These are phyloP conservation scores for Turnera subulata DNA, from an alignment of 345 rosid genomes.

Conservation along the genomic window DNA sequence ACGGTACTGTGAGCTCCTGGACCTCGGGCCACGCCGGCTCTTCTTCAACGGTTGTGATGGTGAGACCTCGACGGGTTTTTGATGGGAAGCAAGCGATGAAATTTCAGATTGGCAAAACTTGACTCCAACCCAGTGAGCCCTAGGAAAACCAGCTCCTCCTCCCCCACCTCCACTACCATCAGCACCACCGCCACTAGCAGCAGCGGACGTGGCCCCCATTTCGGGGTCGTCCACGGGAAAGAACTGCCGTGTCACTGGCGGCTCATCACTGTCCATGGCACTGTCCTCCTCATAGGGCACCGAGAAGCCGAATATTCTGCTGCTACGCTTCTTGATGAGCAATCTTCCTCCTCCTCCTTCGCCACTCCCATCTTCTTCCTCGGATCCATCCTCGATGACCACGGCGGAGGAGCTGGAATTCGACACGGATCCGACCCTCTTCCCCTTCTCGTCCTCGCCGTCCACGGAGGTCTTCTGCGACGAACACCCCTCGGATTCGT, in stretches of 20 bases:
- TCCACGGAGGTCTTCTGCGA: constrained; percentile 35
- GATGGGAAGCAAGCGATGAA: constrained; percentile 31
- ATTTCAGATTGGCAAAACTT: constrained; percentile 57
- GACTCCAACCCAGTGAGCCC: constrained; percentile 67
- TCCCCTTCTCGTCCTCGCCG: constrained; percentile 53
- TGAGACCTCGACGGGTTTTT: constrained; percentile 31
- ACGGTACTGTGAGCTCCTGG: constrained; percentile 93
- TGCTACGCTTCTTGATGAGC: constrained; percentile 39
- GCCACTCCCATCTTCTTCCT: constrained; percentile 43
- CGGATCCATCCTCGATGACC: constrained; percentile 74
- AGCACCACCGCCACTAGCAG: constrained; percentile 14
- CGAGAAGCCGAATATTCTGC: constrained; percentile 22
- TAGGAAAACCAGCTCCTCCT: constrained; percentile 40
- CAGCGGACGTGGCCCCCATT: constrained; percentile 32
- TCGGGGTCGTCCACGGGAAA: constrained; percentile 59
- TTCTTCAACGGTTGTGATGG: constrained; percentile 63
- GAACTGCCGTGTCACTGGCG: constrained; percentile 75
- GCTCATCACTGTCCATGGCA: constrained; percentile 27
- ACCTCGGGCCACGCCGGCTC: constrained; percentile 94
- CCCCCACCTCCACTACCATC: background rate
- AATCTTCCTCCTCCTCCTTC: constrained; percentile 12
- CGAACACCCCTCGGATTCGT: constrained; percentile 49
- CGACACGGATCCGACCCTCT: constrained; percentile 66
- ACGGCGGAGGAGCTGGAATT: constrained; percentile 86
- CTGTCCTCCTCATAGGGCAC: constrained; percentile 28